Base-by-base conservation (phyloP, 2,329 filamentous ascomycete genomes). In the Madurella mycetomatis region DNA sequence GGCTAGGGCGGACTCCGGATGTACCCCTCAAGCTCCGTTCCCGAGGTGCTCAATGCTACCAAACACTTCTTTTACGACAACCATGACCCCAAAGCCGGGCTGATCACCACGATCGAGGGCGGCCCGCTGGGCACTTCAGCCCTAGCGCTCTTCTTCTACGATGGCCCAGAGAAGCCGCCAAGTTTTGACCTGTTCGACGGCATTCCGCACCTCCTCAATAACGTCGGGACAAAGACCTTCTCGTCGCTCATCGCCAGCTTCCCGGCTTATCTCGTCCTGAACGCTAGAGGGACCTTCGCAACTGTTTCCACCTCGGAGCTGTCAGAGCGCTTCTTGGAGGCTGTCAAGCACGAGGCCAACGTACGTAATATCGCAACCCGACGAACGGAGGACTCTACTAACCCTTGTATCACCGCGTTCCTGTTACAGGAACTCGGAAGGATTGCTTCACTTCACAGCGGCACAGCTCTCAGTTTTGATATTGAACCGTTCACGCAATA, bases 401-500 rank as follows among this genome's bases (percentile, higher is more conserved):
- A 45, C 25, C 25, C 3, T 3, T 25, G 31, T 15, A 11, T 37
- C 11, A 37, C 9, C 34, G 34, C 34, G 50, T n/a, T n/a, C n/a
- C n/a, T 11, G 1, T 16, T 18, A n/a, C 9, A 31, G 16, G 32
- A 9, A 25, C 52, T 62, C 12, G 47, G 56, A 3, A 19, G 34
- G 5, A 15, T 51, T 2, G 56, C 59, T 9, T 16, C 44, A 5
- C 17, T 57, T 1, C 61, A 65, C 41, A 41, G 50, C 13, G 67
- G 61, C 2, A 54, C 44, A 4, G 50, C 59, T 1, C 44, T 67
- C 39, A 64, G 59, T 17, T 67, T 62, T 18, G 65, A 67, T 11
- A 57, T 69, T 18, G 66, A 70, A 45, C 67, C 67, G 0, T 70
- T 69, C 41, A 54, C 57, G 7, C 34, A 59, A 1, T 70, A 67